Conservation (phyloP, 2,329 filamentous ascomycete genomes). For the Diatrype stigma region DNA sequence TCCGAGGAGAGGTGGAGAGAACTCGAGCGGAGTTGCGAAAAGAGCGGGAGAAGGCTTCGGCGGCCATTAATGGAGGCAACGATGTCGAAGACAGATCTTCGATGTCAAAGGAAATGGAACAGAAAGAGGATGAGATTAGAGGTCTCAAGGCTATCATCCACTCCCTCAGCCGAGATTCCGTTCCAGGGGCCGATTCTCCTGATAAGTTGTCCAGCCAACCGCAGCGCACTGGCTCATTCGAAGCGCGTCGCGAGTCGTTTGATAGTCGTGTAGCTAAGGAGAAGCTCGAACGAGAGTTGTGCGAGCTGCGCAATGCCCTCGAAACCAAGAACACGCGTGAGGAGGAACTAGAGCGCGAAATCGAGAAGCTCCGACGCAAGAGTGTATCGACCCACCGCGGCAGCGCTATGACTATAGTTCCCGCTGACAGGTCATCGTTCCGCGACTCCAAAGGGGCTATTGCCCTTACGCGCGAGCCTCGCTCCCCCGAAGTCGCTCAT, state of each 20-base stretch:
- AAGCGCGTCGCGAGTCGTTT: constrained; percentile 42
- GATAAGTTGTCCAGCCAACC: constrained; percentile 29
- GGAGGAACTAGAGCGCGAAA: constrained; percentile 79
- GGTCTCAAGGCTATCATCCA: constrained; percentile 98
- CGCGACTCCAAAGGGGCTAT: constrained; percentile 66
- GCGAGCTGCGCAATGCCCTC: constrained; percentile 68
- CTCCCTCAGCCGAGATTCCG: constrained; percentile 76
- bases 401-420: constrained; percentile 47
- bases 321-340: constrained; percentile 71
- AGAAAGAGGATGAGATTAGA: constrained; percentile 95
- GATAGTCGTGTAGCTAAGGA: constrained; percentile 59
- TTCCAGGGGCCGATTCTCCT: constrained; percentile 37
- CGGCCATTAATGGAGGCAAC: constrained; percentile 48
- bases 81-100: constrained; percentile 39
- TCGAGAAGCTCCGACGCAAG: constrained; percentile 60
- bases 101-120: constrained; percentile 72
- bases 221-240: constrained; percentile 33
- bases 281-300: constrained; percentile 74
- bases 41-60: constrained; percentile 78
- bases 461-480: constrained; percentile 49
- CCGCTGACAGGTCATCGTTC: constrained; percentile 52
- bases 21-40: constrained; percentile 82
- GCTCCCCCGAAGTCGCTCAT: constrained; percentile 43
- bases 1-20: constrained; percentile 90
- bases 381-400: constrained; percentile 42